Evolutionary conservation across 345 rosid genomes (phyloP).

Genomic region (Alliaria petiolata): DNA sequence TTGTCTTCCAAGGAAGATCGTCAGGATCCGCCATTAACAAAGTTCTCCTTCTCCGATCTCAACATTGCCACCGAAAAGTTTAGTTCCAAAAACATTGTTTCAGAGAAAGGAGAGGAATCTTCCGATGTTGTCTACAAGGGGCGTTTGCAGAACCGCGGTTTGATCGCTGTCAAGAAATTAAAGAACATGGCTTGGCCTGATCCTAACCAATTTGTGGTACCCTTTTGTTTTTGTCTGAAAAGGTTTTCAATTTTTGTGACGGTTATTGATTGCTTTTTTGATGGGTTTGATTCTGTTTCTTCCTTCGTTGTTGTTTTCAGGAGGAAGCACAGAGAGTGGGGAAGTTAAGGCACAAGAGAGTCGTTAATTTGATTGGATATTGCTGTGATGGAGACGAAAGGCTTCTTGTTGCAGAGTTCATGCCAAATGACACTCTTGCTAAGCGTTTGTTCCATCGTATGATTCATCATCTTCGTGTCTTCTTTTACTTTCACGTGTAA

Average conservation of each 20-base stretch:
- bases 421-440: constrained; percentile 86
- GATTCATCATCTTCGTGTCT: constrained; percentile 4
- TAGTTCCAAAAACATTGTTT: constrained; percentile 51
- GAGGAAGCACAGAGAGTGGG: constrained; percentile 88
- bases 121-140: constrained; percentile 58
- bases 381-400: constrained; percentile 91
- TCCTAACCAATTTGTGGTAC: constrained; percentile 56
- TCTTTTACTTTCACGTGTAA: background rate
- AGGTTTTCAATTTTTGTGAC: too few species aligned
- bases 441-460: constrained; percentile 83
- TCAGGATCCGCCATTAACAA: constrained; percentile 38
- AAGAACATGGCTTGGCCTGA: constrained; percentile 62
- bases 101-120: constrained; percentile 44
- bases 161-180: constrained; percentile 64
- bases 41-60: constrained; percentile 58
- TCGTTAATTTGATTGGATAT: constrained; percentile 86
- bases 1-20: constrained; percentile 35
- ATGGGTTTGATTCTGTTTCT: background rate
- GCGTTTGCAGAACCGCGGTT: constrained; percentile 39
- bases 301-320: constrained; percentile 27
- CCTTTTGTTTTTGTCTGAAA: background rate
- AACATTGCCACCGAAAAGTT: constrained; percentile 56
- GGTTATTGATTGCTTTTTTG: too few species aligned
- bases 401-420: constrained; percentile 70
- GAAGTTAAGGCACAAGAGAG: constrained; percentile 57